Percentiles rank a stretch among this genome's conserved stretches.
Evolutionary conservation across 169 alveolate species (phyloP).

Genomic region (Cryptosporidium sp.): DNA sequence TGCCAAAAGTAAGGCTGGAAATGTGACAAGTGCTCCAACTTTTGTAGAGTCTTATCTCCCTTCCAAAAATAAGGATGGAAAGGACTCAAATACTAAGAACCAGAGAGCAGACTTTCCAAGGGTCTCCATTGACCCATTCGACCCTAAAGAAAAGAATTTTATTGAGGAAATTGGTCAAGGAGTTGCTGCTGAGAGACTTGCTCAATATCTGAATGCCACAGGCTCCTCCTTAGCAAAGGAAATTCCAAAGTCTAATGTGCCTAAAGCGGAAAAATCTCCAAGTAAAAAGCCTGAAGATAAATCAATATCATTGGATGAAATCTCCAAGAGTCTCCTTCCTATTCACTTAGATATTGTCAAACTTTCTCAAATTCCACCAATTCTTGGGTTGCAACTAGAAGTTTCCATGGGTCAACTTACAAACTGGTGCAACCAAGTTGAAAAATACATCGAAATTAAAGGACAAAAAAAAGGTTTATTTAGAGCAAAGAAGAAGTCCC

Average conservation of each 20-base stretch:
- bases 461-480: conserved; percentile 49
- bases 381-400: conserved; percentile 56
- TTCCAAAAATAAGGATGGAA: conserved; percentile 17
- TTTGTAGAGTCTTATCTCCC: conserved; percentile 21
- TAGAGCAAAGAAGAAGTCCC: conserved; percentile 37
- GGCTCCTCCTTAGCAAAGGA: conserved; percentile 60
- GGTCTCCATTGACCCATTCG: conserved; percentile 67
- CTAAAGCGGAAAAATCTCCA: background rate
- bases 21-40: conserved; percentile 27
- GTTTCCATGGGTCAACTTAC: conserved; percentile 75
- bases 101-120: conserved; percentile 66
- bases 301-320: background rate
- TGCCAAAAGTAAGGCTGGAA: conserved; percentile 12
- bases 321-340: conserved; percentile 23
- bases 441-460: conserved; percentile 51
- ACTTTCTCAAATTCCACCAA: conserved; percentile 68
- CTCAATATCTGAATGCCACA: conserved; percentile 57
- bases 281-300: background rate
- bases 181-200: conserved; percentile 69
- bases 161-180: conserved; percentile 39
- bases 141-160: conserved; percentile 45
- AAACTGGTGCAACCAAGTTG: conserved; percentile 74
- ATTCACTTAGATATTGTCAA: conserved; percentile 52
- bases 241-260: conserved; percentile 4
- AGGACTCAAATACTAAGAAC: background rate